Percentiles rank a stretch among this genome's conserved stretches.
Evolutionary conservation across 768 basidiomycete genomes (phyloP).

Genomic region (Trametes gibbosa): DNA sequence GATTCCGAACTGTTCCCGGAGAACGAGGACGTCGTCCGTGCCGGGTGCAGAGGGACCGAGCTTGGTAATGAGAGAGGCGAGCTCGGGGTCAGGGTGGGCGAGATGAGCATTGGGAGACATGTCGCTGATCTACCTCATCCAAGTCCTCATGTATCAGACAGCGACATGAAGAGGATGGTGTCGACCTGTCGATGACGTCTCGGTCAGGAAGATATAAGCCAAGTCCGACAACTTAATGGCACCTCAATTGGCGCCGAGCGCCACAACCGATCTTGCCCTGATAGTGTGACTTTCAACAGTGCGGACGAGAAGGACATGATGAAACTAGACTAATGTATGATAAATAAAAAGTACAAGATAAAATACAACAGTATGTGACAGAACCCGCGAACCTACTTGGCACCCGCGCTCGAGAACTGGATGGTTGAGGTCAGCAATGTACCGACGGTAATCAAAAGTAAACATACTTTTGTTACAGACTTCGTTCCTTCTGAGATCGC

Average conservation of each 20-base stretch:
- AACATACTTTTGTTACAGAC: slow-evolving; percentile 79
- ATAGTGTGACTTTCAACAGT: neutral
- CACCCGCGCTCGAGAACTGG: slow-evolving; percentile 70
- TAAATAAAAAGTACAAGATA: slow-evolving; percentile 23
- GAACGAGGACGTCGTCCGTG: neutral
- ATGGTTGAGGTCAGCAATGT: neutral
- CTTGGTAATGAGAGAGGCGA: neutral
- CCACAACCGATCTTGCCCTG: neutral
- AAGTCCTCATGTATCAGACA: neutral
- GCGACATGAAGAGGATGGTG: no score
- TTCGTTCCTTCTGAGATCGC: slow-evolving; percentile 94
- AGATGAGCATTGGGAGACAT: neutral
- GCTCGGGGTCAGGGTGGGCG: neutral
- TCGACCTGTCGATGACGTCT: no score
- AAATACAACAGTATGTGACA: slow-evolving; percentile 28
- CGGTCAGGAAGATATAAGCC: neutral
- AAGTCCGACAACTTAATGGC: neutral
- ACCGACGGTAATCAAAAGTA: no score
- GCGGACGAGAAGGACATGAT: neutral
- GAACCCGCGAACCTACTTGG: slow-evolving; percentile 46
- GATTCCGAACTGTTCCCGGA: neutral
- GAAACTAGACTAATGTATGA: slow-evolving; percentile 16
- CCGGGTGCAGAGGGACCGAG: neutral
- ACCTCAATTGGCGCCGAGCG: neutral
- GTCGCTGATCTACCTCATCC: neutral